Percentiles rank a stretch among this genome's conserved stretches.
Evolutionary conservation across 805 yeast genomes (phyloP).

Genomic region (Maudiozyma turicensis): DNA sequence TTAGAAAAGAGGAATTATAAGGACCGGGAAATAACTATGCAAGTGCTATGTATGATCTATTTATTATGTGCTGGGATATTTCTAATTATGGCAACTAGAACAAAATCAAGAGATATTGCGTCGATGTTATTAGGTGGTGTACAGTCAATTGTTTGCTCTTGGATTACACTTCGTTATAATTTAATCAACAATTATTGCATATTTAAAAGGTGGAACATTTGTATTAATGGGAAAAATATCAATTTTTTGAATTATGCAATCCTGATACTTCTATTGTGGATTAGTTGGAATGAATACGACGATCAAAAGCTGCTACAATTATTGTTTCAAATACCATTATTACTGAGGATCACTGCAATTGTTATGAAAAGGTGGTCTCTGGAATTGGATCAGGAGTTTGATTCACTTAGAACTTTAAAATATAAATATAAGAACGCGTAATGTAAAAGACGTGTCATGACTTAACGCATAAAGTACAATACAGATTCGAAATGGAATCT

Average conservation of each 20-base stretch:
- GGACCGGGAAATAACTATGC: conserved; percentile 14
- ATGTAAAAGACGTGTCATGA: neutral
- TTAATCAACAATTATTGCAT: conserved; percentile 15
- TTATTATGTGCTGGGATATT: conserved; percentile 19
- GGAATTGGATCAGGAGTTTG: conserved; percentile 17
- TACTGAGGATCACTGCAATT: conserved; percentile 14
- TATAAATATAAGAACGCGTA: conserved; percentile 27
- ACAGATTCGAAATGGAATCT: too few relatives aligned
- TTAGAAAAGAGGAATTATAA: conserved; percentile 17
- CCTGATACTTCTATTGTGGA: conserved; percentile 21
- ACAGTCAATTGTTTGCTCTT: conserved; percentile 21
- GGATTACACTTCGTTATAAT: conserved; percentile 21
- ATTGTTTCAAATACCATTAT: conserved; percentile 18
- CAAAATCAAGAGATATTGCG: conserved; percentile 3
- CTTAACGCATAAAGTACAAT: too few relatives aligned
- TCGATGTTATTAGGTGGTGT: conserved; percentile 9
- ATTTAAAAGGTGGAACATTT: conserved; percentile 8
- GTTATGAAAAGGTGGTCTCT: conserved; percentile 15
- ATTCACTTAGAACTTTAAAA: conserved; percentile 17
- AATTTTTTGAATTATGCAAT: conserved; percentile 16
- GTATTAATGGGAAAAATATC: conserved; percentile 13
- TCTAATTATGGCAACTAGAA: conserved; percentile 14
- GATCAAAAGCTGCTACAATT: conserved; percentile 5
- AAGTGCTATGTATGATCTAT: conserved; percentile 13
- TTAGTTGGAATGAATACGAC: conserved; percentile 14